These are phyloP conservation scores for Pichia occidentalis DNA, from an alignment of 805 yeast genomes.

Conservation along the genomic window DNA sequence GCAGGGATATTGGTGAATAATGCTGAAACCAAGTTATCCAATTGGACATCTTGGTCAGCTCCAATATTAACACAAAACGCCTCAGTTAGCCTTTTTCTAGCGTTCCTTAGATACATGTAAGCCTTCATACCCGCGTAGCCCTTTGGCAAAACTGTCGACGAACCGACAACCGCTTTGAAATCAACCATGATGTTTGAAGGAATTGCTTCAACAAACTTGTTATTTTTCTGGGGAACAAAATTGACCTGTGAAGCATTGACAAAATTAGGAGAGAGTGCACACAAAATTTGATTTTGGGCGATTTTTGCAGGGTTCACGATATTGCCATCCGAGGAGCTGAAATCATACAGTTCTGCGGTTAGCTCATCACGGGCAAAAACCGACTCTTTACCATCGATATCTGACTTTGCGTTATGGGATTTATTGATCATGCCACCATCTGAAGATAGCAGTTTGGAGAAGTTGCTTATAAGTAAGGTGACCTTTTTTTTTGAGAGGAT, in stretches of 20 bases:
- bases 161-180: constrained; percentile 59
- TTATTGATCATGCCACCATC: constrained; percentile 32
- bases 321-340: constrained; percentile 15
- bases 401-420: constrained; percentile 19
- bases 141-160: constrained; percentile 53
- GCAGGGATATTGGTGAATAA: constrained; percentile 71
- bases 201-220: constrained; percentile 42
- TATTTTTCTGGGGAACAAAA: constrained; percentile 40
- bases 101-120: constrained; percentile 61
- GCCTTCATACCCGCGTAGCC: constrained; percentile 70
- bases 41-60: constrained; percentile 48
- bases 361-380: constrained; percentile 56
- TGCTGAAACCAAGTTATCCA: constrained; percentile 72
- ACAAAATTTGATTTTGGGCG: constrained; percentile 60
- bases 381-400: constrained; percentile 52
- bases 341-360: constrained; percentile 48
- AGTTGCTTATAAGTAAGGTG: constrained; percentile 46
- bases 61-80: constrained; percentile 66
- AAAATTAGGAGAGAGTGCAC: constrained; percentile 67
- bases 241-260: constrained; percentile 28
- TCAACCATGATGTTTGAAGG: constrained; percentile 71
- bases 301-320: constrained; percentile 46
- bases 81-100: constrained; percentile 62
- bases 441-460: constrained; percentile 53
- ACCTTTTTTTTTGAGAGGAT: constrained; percentile 43